Evolutionary conservation across 768 basidiomycete species (phyloP).

Genomic region (Panaeolus cyanescens): DNA sequence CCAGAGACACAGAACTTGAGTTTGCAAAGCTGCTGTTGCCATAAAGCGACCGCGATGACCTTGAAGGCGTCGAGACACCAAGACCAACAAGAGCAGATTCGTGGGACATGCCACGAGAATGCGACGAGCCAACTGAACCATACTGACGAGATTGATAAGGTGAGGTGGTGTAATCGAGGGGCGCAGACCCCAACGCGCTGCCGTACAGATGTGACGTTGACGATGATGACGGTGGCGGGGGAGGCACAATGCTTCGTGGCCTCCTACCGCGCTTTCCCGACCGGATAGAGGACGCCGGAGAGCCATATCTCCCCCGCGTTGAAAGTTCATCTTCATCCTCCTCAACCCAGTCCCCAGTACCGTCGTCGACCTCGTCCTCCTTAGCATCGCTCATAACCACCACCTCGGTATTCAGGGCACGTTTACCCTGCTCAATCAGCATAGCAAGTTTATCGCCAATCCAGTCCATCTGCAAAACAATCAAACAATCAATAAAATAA

Average conservation of each 20-base stretch:
- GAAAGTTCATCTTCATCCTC: slow-evolving; percentile 38
- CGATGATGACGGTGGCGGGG: slow-evolving; percentile 3
- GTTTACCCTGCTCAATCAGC: slow-evolving; percentile 80
- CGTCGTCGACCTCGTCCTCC: slow-evolving; percentile 80
- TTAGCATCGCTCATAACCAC: slow-evolving; percentile 75
- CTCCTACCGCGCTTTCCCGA: slow-evolving; percentile 24
- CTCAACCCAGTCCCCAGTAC: slow-evolving; percentile 74
- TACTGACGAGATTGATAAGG: neutral
- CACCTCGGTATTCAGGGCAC: slow-evolving; percentile 74
- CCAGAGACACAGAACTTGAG: slow-evolving; percentile 6
- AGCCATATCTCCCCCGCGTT: slow-evolving; percentile 20
- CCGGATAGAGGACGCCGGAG: slow-evolving; percentile 23
- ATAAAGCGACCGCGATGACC: neutral
- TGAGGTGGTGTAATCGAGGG: slow-evolving; percentile 5
- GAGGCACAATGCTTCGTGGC: slow-evolving; percentile 23
- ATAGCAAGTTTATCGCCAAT: slow-evolving; percentile 68
- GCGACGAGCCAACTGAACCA: neutral
- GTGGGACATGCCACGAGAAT: slow-evolving; percentile 18
- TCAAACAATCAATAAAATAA: slow-evolving; percentile 1
- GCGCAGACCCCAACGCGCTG: slow-evolving; percentile 4
- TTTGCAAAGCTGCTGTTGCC: neutral
- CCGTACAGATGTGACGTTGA: neutral
- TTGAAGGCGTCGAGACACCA: neutral
- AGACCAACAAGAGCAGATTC: slow-evolving; percentile 14
- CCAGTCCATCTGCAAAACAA: slow-evolving; percentile 76